phyloP scores from a whole-genome alignment of 306 rosid genomes.

The Carpinus fangiana region DNA sequence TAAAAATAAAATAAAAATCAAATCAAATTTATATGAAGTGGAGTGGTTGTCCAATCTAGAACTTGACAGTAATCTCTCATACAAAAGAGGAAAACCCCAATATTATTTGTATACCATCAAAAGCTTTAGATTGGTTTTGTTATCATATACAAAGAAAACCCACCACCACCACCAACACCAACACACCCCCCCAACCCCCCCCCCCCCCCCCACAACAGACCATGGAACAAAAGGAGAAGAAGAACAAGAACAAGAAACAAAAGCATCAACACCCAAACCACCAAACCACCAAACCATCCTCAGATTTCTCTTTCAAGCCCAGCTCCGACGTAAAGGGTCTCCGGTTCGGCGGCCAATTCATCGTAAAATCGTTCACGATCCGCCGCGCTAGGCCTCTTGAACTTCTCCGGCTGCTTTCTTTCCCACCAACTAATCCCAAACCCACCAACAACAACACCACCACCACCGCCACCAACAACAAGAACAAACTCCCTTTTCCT shows the following conservation, averaged over 20 bases:
- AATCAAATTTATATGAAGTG: slow-evolving; percentile 7
- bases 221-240: slow-evolving; percentile 71
- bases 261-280: slow-evolving; percentile 89
- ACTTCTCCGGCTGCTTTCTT: slow-evolving; percentile 71
- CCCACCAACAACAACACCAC: too few relatives aligned
- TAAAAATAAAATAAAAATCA: background rate
- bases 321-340: slow-evolving; percentile 86
- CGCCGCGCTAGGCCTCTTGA: slow-evolving; percentile 75
- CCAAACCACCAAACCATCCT: slow-evolving; percentile 59
- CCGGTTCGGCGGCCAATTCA: slow-evolving; percentile 93
- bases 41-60: slow-evolving; percentile 7
- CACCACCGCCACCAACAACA: background rate
- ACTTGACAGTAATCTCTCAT: slow-evolving; percentile 23
- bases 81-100: slow-evolving; percentile 9
- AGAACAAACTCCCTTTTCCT: slow-evolving; percentile 53
- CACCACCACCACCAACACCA: slow-evolving; percentile 16
- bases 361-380: slow-evolving; percentile 89
- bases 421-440: slow-evolving; percentile 51
- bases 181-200: too few relatives aligned
- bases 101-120: slow-evolving; percentile 6
- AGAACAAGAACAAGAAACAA: slow-evolving; percentile 71
- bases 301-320: slow-evolving; percentile 93
- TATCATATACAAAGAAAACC: slow-evolving; percentile 35
- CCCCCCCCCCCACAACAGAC: slow-evolving; percentile 14
- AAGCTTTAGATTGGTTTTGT: slow-evolving; percentile 32